These are phyloP conservation scores for Apostasia ramifera DNA, from an alignment of 106 monocot genomes.

Conservation along the genomic window DNA sequence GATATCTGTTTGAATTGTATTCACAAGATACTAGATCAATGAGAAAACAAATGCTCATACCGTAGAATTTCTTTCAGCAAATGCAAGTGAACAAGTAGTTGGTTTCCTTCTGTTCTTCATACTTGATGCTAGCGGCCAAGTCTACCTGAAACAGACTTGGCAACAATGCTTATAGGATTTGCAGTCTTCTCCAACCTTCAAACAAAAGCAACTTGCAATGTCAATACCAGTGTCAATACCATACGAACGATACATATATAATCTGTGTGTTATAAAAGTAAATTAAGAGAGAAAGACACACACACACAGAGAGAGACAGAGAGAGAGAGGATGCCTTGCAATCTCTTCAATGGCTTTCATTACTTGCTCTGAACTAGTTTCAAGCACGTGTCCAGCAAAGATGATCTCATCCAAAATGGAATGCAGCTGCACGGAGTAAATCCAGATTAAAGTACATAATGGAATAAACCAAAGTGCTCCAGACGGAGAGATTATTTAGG, in stretches of 20 bases:
- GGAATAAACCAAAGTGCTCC: too few species aligned
- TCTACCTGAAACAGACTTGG: constrained; percentile 52
- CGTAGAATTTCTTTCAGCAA: too few species aligned
- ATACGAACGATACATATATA: not conserved
- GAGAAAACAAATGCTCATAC: too few species aligned
- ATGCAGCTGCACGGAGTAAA: constrained; percentile 61
- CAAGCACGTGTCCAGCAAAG: constrained; percentile 83
- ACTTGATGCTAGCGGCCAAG: constrained; percentile 32
- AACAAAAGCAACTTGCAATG: not conserved
- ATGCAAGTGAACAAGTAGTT: too few species aligned
- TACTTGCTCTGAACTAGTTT: constrained; percentile 83
- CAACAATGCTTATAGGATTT: constrained; percentile 38
- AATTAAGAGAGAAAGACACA: not conserved
- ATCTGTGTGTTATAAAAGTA: not conserved
- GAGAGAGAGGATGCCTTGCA: constrained; percentile 34
- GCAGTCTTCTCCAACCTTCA: constrained; percentile 66
- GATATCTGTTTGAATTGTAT: too few species aligned
- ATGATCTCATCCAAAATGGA: constrained; percentile 82
- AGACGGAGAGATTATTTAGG: too few species aligned
- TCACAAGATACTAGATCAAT: too few species aligned
- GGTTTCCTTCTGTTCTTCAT: too few species aligned
- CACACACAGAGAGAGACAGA: not conserved
- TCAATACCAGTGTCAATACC: not conserved
- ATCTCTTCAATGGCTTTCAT: constrained; percentile 82
- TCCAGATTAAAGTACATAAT: not conserved